phyloP scores from a whole-genome alignment of 148 eudicot genomes.

The Hydrangea macrophylla region DNA sequence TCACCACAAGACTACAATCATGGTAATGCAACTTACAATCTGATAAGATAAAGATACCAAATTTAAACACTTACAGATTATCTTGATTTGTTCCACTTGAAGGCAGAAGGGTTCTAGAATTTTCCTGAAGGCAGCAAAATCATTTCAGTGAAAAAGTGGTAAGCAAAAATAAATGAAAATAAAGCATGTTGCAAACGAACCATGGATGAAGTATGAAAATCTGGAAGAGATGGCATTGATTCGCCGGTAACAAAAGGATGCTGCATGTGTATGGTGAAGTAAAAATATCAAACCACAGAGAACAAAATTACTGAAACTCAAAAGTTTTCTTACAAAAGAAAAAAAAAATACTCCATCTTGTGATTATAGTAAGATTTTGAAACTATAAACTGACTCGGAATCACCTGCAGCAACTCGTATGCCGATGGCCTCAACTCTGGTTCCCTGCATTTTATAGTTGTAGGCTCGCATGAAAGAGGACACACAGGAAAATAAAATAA shows the following conservation, averaged over 20 bases:
- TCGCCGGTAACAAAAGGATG: slow-evolving; percentile 53
- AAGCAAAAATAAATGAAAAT: background rate
- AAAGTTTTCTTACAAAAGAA: background rate
- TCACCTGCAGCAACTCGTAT: slow-evolving; percentile 44
- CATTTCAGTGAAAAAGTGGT: background rate
- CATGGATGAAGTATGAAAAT: slow-evolving; percentile 18
- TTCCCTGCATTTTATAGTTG: slow-evolving; percentile 29
- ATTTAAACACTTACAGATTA: slow-evolving; percentile 29
- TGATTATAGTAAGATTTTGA: background rate
- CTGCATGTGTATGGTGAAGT: slow-evolving; percentile 23
- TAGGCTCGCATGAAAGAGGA: background rate
- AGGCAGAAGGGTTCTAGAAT: slow-evolving; percentile 9
- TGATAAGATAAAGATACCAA: background rate
- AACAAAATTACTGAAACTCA: background rate
- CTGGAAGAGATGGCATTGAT: slow-evolving; percentile 21
- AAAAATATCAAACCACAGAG: slow-evolving; percentile 3
- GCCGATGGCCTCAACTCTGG: slow-evolving; percentile 33
- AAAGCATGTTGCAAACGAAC: slow-evolving; percentile 16
- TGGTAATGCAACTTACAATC: background rate
- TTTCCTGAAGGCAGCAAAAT: slow-evolving; percentile 23
- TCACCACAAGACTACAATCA: slow-evolving; percentile 8
- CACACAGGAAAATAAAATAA: background rate
- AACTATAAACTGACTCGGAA: background rate
- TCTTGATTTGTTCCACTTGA: slow-evolving; percentile 18
- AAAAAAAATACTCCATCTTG: background rate